Evolutionary conservation across 164 flowering plant genomes (phyloP).

Genomic region (Santalum album): DNA sequence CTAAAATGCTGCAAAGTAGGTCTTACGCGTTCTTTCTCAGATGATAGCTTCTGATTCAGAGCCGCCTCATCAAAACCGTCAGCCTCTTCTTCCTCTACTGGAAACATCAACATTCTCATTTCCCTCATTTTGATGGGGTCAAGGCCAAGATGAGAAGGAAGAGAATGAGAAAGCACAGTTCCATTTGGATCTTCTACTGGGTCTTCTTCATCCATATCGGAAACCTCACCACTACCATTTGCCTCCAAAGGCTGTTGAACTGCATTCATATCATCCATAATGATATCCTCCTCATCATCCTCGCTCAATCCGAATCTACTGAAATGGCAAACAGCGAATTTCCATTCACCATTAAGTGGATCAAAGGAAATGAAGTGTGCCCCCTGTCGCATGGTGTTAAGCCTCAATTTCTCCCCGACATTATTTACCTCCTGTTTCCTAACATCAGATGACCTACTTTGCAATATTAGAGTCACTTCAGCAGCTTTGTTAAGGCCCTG

Average conservation of each 20-base stretch:
- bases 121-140: constrained; percentile 88
- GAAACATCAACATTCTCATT: constrained; percentile 81
- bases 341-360: constrained; percentile 61
- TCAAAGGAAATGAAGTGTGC: constrained; percentile 71
- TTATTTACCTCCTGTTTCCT: constrained; percentile 10
- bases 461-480: constrained; percentile 66
- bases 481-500: constrained; percentile 88
- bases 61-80: constrained; percentile 28
- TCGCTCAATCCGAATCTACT: constrained; percentile 90
- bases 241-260: constrained; percentile 28
- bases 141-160: constrained; percentile 92
- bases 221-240: constrained; percentile 26
- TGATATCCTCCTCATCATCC: constrained; percentile 73
- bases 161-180: constrained; percentile 68
- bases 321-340: constrained; percentile 74
- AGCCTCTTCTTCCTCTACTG: constrained; percentile 43
- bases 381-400: constrained; percentile 57
- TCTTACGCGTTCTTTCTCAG: constrained; percentile 29
- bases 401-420: constrained; percentile 37
- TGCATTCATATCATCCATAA: constrained; percentile 48
- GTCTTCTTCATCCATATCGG: constrained; percentile 39
- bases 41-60: constrained; percentile 26
- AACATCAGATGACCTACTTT: constrained; percentile 10
- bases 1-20: constrained; percentile 33
- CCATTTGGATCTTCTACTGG: constrained; percentile 22